phyloP scores from a whole-genome alignment of 441 rosid species.

The Metrosideros polymorpha region DNA sequence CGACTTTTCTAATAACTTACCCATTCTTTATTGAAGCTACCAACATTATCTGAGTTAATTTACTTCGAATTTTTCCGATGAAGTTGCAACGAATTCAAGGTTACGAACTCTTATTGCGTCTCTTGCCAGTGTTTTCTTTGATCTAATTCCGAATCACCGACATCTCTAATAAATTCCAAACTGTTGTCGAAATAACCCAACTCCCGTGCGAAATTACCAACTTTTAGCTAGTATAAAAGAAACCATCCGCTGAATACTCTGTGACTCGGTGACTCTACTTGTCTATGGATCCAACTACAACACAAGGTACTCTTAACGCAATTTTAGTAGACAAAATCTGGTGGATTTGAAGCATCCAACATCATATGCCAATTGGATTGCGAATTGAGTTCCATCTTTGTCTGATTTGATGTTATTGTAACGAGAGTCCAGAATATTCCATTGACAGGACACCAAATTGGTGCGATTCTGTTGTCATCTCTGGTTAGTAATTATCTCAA shows the following conservation, averaged over 20 bases:
- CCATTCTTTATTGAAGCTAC: background rate
- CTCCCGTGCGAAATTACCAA: background rate
- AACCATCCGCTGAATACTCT: background rate
- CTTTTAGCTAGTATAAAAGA: background rate
- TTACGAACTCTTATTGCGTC: background rate
- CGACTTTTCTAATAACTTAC: too few species aligned
- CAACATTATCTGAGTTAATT: background rate
- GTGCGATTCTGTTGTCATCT: background rate
- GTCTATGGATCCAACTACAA: background rate
- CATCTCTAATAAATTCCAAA: background rate
- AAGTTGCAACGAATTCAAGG: background rate
- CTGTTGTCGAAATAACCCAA: background rate
- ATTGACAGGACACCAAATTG: background rate
- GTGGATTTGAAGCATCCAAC: background rate
- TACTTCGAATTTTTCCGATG: background rate
- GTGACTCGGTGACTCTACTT: background rate
- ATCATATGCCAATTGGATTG: background rate
- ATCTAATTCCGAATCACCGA: rapidly evolving
- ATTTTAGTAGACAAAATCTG: background rate
- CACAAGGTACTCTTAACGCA: background rate
- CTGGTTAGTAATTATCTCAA: background rate
- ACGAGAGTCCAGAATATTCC: background rate
- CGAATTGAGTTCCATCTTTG: background rate
- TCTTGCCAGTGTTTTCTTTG: background rate
- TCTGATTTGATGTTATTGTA: background rate